Evolutionary conservation across 2,329 filamentous ascomycete genomes (phyloP), one percentile per base, ranked within the genome.

Genomic region (Chaetomium sp.): DNA sequence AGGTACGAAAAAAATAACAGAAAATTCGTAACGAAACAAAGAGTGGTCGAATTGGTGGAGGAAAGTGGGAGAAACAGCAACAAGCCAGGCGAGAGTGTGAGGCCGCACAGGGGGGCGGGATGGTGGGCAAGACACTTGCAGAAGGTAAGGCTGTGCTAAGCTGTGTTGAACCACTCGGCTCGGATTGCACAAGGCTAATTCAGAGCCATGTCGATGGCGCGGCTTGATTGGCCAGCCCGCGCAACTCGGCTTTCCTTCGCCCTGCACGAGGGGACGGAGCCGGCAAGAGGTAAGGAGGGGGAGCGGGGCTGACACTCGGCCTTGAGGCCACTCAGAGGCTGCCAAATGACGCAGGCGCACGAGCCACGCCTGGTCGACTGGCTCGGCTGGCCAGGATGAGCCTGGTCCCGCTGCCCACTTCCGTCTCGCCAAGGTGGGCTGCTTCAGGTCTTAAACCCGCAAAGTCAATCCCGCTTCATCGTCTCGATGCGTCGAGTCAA

Each of bases 141-240:
- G 65, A 27, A 62, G 56, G 70, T 72, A 71, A 71, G 71, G 71
- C 70, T 72, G 70, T 70, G n/a, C n/a, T n/a, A n/a, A n/a, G n/a
- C n/a, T n/a, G n/a, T n/a, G 60, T 62, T 58, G 60, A 58, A 62
- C 65, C 69, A 67, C 62, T 70, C 70, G 69, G 71, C 71, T 73
- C 66, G 65, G 67, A 65, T 73, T 66, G 71, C 72, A 67, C 62
- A 57, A n/a, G n/a, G n/a, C n/a, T n/a, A n/a, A n/a, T n/a, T n/a
- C n/a, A n/a, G n/a, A n/a, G n/a, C n/a, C n/a, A 69, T 65, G 65
- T 61, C 63, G 49, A 60, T 65, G 60, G 42, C 47, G 47, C 49
- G 23, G 23, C 57, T 2, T 57, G 62, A 65, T 65, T 71, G 69
- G 65, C 57, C 57, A 58, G 47, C 23, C 19, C 29, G 55, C 47